phyloP scores from a whole-genome alignment of 305 asterid genomes.

The Solanum hybrid region DNA sequence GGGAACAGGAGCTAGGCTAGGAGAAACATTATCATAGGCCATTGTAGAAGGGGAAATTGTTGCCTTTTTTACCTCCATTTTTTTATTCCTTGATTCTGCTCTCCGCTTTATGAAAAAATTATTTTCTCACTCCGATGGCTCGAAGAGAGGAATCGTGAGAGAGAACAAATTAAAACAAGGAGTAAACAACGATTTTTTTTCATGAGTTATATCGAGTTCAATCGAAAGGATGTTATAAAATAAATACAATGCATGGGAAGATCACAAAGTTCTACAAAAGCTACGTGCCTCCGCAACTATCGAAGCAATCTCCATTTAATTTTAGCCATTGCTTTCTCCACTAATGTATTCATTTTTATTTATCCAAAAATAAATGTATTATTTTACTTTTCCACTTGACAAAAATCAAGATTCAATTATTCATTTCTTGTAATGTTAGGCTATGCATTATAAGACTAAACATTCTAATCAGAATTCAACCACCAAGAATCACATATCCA shows the following conservation, averaged over 20 bases:
- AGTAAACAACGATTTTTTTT: not conserved
- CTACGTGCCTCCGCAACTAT: not conserved
- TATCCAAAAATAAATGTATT: not conserved
- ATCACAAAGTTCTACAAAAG: not conserved
- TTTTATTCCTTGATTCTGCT: not conserved
- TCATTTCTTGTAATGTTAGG: not conserved
- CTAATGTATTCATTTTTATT: not conserved
- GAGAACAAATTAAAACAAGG: not conserved
- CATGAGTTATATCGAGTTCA: not conserved
- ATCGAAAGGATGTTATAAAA: not conserved
- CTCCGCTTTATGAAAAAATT: not conserved
- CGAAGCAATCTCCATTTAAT: not conserved
- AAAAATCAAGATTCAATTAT: not conserved
- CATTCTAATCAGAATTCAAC: not conserved
- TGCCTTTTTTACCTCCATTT: constrained; percentile 34
- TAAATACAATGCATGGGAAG: not conserved
- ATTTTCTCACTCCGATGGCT: constrained; percentile 16
- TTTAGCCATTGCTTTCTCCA: not conserved
- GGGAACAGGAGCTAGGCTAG: constrained; percentile 16
- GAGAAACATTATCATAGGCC: constrained; percentile 18
- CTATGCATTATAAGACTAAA: not conserved
- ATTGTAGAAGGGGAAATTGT: constrained; percentile 17
- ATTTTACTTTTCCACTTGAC: not conserved
- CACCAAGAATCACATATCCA: not conserved
- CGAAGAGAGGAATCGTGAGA: not conserved